These are phyloP conservation scores for Globisporangium nunn DNA, from an alignment of 352 stramenopile species.

Conservation along the genomic window DNA sequence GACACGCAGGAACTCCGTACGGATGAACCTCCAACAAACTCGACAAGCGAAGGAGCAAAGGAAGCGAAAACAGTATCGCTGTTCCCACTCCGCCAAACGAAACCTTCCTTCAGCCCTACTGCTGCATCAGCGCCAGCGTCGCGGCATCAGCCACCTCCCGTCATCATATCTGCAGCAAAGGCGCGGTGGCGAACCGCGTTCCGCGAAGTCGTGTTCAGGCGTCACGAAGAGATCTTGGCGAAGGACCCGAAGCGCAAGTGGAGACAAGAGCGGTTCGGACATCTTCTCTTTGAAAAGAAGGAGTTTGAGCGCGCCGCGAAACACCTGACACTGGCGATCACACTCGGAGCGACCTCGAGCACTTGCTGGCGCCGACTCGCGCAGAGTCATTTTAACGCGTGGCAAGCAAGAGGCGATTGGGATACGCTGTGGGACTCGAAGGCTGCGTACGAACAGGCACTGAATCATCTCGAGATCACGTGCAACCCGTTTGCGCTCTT, in stretches of 20 bases:
- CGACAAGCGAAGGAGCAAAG: neutral
- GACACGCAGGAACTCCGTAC: neutral
- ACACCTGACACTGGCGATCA: conserved; percentile 45
- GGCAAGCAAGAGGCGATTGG: conserved; percentile 43
- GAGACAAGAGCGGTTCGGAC: conserved; percentile 57
- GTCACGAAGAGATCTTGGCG: conserved; percentile 46
- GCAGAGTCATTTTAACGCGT: conserved; percentile 44
- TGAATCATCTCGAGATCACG: conserved; percentile 41
- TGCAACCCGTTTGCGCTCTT: conserved; percentile 39
- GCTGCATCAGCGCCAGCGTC: neutral
- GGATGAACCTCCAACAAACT: neutral
- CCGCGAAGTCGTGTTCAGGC: conserved; percentile 41
- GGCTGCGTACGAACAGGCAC: conserved; percentile 44
- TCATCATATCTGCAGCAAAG: conserved; percentile 5
- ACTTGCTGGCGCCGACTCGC: conserved; percentile 50
- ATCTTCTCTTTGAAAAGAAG: conserved; percentile 35
- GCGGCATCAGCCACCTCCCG: neutral
- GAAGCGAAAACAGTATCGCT: neutral
- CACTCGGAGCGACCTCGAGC: conserved; percentile 29
- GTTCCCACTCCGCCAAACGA: neutral
- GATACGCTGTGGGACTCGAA: conserved; percentile 55
- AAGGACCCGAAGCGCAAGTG: conserved; percentile 53
- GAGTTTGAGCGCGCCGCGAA: conserved; percentile 33
- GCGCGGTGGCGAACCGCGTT: conserved; percentile 33
- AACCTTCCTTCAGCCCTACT: neutral